Base-by-base conservation (phyloP, 2,329 filamentous ascomycete species). In the Cytospora piceicola region DNA sequence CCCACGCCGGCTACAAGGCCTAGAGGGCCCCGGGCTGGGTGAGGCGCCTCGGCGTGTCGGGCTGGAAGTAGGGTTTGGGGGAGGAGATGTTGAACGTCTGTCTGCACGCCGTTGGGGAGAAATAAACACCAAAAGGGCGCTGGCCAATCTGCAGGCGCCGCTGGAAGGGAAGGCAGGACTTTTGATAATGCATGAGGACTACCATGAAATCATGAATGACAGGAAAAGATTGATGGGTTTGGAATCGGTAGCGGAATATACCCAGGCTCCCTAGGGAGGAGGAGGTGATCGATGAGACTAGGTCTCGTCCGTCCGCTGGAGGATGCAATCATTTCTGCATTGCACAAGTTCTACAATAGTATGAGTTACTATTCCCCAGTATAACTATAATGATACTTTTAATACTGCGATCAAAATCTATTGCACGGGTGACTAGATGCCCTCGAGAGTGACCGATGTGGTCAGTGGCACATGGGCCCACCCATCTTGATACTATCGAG, bases 1-100 rank as follows among this genome's bases (percentile, higher is more conserved):
- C 75, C 34, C 70, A 75, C 29, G 75, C 73, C n/a, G 34, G 61
- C 3, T 68, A 68, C 36, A 64, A 67, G 15, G 67, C 63, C 8
- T 68, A 68, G 42, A 29, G 24, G 5, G 24, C 1, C 9, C 22
- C 27, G 14, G 6, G 12, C 32, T 17, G 30, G 17, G 8, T 4
- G 14, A 14, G 39, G 3, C 8, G 11, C 3, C 49, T 6, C 7
- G 29, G 8, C n/a, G n/a, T 36, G n/a, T 2, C 12, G n/a, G n/a
- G 34, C 27, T 30, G 34, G n/a, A n/a, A 36, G 20, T 36, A 32
- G 8, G 15, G n/a, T n/a, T n/a, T 34, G 34, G 29, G 29, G 36
- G 15, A 36, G 34, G 36, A 34, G 46, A 22, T 49, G n/a, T 49
- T 22, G 9, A 12, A 49, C 11, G 46, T 22, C n/a, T 49, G 46